phyloP scores from a whole-genome alignment of 2,329 filamentous ascomycete genomes.

The Hypomyces rosellus region DNA sequence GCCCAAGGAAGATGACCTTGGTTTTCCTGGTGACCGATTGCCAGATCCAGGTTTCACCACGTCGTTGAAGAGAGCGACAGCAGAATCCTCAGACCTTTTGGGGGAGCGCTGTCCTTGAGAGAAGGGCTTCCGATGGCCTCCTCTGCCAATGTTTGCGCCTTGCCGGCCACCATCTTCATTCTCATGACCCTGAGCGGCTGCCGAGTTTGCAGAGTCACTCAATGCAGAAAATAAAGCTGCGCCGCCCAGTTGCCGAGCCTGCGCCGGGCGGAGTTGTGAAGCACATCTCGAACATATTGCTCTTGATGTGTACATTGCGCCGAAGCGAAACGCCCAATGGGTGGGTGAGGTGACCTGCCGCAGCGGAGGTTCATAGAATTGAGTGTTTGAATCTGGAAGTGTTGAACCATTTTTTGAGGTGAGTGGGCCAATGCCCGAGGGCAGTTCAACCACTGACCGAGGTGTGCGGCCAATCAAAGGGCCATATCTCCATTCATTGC shows the following conservation, averaged over 20 bases:
- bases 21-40: not conserved
- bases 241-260: slow-evolving; percentile 15
- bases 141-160: not conserved
- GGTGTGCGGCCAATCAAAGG: slow-evolving; percentile 9
- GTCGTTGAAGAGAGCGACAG: slow-evolving; percentile 30
- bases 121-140: not conserved
- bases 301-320: slow-evolving; percentile 29
- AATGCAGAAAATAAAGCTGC: slow-evolving; percentile 20
- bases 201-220: slow-evolving; percentile 9
- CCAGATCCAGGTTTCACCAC: slow-evolving; percentile 22
- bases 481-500: not conserved
- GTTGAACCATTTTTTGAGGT: slow-evolving; percentile 3
- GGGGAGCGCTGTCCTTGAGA: slow-evolving; percentile 1
- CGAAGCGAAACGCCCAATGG: slow-evolving; percentile 3
- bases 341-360: not conserved
- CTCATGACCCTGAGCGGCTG: not conserved
- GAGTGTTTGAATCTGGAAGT: slow-evolving; percentile 1
- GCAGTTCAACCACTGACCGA: slow-evolving; percentile 10
- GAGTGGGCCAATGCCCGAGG: not conserved
- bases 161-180: not conserved
- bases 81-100: slow-evolving; percentile 16
- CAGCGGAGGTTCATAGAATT: slow-evolving; percentile 9
- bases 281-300: slow-evolving; percentile 31
- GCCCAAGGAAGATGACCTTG: slow-evolving; percentile 12
- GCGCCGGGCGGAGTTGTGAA: slow-evolving; percentile 19